Conservation (phyloP, 2,329 filamentous ascomycete species). For the Ascochyta koolunga region DNA sequence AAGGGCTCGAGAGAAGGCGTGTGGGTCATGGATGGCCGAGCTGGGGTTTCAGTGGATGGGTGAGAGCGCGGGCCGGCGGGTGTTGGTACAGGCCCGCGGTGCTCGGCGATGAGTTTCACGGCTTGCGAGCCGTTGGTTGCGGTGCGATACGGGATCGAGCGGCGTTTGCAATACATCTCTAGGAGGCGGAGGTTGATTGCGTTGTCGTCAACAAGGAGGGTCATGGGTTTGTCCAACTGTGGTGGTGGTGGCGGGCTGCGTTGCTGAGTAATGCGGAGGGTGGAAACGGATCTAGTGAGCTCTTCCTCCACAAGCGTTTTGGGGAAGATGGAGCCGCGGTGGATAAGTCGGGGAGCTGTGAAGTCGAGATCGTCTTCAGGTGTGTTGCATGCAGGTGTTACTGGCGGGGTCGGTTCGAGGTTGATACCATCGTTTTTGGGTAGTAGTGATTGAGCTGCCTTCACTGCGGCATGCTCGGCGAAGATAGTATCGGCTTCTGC, state of each 20-base stretch:
- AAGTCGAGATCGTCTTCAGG: not conserved
- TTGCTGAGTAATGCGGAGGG: slow-evolving; percentile 7
- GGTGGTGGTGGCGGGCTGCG: not conserved
- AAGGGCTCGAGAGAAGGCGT: slow-evolving; percentile 23
- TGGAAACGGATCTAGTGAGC: slow-evolving; percentile 18
- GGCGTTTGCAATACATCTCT: slow-evolving; percentile 55
- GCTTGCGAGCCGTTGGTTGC: slow-evolving; percentile 52
- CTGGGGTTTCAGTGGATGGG: not conserved
- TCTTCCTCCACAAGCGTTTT: slow-evolving; percentile 12
- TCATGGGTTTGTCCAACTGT: slow-evolving; percentile 23
- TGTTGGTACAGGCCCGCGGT: slow-evolving; percentile 1
- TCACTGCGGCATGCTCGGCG: slow-evolving; percentile 8
- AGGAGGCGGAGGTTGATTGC: slow-evolving; percentile 54
- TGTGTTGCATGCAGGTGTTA: not conserved
- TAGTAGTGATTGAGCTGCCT: not conserved
- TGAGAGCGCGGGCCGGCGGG: not conserved
- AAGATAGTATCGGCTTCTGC: slow-evolving; percentile 20
- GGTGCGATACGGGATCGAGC: slow-evolving; percentile 44
- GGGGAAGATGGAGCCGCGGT: slow-evolving; percentile 14
- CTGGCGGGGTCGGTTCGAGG: not conserved
- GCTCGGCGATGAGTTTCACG: slow-evolving; percentile 39
- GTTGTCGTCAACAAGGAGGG: slow-evolving; percentile 56
- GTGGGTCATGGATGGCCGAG: not conserved
- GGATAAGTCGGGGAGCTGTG: not conserved
- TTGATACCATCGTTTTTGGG: not conserved